A percentile compares a stretch with the other conserved stretches of the same genome.
Evolutionary conservation across 1,284 basidiomycete species (phyloP).

Genomic region (Serendipita sp.): DNA sequence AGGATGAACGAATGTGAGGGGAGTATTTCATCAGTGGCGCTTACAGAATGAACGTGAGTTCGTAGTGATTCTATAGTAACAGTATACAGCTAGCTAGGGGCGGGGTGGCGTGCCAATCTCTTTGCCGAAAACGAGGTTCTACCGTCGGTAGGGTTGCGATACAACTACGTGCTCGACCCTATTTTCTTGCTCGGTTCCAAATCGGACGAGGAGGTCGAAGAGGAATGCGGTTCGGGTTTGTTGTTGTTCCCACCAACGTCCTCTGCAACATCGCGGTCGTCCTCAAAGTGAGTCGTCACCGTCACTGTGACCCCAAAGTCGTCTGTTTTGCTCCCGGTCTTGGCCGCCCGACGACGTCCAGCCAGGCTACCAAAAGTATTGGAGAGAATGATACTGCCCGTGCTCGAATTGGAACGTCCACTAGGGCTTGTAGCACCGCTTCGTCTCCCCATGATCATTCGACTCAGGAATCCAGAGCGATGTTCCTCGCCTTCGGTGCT

Average conservation of each 20-base stretch:
- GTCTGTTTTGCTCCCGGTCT: neutral
- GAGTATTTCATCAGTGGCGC: too few species aligned
- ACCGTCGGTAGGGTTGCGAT: too few species aligned
- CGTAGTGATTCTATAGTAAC: too few species aligned
- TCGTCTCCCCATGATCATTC: neutral
- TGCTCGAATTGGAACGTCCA: neutral
- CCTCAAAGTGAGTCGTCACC: neutral
- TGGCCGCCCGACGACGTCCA: neutral
- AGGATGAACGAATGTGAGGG: too few species aligned
- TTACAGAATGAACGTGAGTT: too few species aligned
- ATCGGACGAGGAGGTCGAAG: too few species aligned
- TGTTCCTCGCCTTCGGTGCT: neutral
- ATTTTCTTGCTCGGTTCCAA: too few species aligned
- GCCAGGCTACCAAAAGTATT: neutral
- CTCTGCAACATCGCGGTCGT: neutral
- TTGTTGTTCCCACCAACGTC: neutral
- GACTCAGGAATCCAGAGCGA: neutral
- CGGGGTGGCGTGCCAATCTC: too few species aligned
- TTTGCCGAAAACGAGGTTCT: too few species aligned
- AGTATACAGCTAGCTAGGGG: too few species aligned
- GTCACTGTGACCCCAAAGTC: neutral
- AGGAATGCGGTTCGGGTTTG: too few species aligned
- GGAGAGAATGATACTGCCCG: neutral
- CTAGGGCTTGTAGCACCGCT: neutral
- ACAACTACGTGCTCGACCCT: too few species aligned